Evolutionary conservation across 768 basidiomycete species (phyloP).

Genomic region (Tulasnella sp.): DNA sequence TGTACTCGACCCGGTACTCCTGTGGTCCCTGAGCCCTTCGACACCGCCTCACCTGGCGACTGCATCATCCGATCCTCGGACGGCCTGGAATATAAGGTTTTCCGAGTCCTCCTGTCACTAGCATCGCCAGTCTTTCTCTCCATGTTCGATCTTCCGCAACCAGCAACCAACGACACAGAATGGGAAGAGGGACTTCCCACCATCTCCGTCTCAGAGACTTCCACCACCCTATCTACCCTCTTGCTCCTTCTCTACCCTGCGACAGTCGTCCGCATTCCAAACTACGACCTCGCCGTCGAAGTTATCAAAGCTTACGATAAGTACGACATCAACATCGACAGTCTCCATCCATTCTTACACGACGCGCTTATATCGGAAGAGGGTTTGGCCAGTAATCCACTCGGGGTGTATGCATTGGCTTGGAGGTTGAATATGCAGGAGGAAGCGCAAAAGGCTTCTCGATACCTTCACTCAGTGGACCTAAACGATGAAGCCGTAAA

Average conservation of each 20-base stretch:
- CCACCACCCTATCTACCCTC: neutral
- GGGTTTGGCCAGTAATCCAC: neutral
- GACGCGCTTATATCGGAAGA: neutral
- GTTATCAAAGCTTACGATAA: constrained; percentile 9
- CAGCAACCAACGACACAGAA: too few species aligned
- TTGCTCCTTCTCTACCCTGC: constrained; percentile 1
- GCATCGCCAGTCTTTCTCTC: constrained; percentile 2
- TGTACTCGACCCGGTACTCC: too few species aligned
- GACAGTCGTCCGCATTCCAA: neutral
- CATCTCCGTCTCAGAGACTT: neutral
- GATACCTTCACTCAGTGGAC: neutral
- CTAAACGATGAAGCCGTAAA: neutral
- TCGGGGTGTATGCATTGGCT: constrained; percentile 5
- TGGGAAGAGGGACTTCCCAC: too few species aligned
- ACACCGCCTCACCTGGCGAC: constrained; percentile 7
- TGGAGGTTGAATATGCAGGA: neutral
- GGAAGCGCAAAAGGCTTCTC: neutral
- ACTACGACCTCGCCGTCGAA: constrained; percentile 5
- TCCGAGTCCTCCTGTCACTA: neutral
- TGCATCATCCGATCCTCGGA: neutral
- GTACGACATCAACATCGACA: neutral
- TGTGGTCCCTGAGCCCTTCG: neutral
- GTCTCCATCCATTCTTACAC: neutral
- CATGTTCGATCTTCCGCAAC: constrained; percentile 10
- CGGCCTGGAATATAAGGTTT: neutral